phyloP scores from a whole-genome alignment of 139 green algal species.

The Auxenochlorella protothecoides region DNA sequence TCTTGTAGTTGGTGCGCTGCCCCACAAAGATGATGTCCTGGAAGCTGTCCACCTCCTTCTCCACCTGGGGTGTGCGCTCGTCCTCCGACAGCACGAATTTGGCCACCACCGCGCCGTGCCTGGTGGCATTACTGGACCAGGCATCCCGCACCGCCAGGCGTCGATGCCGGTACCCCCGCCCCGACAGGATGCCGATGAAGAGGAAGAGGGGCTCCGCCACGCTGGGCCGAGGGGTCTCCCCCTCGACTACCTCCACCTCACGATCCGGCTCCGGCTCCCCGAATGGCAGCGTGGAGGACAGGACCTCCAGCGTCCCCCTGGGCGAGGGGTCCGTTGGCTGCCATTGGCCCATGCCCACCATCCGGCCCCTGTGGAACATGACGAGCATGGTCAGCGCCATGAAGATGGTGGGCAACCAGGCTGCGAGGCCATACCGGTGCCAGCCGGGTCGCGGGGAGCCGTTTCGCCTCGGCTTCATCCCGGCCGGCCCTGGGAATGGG shows the following conservation, averaged over 20 bases:
- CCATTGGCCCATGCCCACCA: not conserved
- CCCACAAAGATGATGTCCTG: slow-evolving; percentile 36
- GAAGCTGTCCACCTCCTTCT: slow-evolving; percentile 31
- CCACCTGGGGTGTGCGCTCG: slow-evolving; percentile 34
- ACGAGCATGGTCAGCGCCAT: too few species aligned
- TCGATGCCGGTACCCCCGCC: slow-evolving; percentile 27
- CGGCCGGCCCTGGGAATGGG: too few species aligned
- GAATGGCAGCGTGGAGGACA: slow-evolving; percentile 6
- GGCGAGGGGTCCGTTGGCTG: not conserved
- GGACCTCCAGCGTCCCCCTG: not conserved
- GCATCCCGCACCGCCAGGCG: slow-evolving; percentile 34
- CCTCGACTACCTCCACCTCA: too few species aligned
- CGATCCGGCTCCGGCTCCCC: too few species aligned
- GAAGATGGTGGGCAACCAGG: too few species aligned
- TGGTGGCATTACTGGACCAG: slow-evolving; percentile 26
- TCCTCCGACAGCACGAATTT: slow-evolving; percentile 42
- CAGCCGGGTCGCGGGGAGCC: too few species aligned
- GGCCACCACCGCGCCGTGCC: slow-evolving; percentile 11
- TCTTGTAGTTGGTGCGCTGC: slow-evolving; percentile 45
- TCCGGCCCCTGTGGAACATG: too few species aligned
- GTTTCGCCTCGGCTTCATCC: too few species aligned
- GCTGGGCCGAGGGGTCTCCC: not conserved
- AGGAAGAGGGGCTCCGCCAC: slow-evolving; percentile 20
- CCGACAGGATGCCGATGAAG: slow-evolving; percentile 39
- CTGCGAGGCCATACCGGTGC: too few species aligned